phyloP scores from a whole-genome alignment of 2,329 filamentous ascomycete species.

The Rachicladosporium sp. region DNA sequence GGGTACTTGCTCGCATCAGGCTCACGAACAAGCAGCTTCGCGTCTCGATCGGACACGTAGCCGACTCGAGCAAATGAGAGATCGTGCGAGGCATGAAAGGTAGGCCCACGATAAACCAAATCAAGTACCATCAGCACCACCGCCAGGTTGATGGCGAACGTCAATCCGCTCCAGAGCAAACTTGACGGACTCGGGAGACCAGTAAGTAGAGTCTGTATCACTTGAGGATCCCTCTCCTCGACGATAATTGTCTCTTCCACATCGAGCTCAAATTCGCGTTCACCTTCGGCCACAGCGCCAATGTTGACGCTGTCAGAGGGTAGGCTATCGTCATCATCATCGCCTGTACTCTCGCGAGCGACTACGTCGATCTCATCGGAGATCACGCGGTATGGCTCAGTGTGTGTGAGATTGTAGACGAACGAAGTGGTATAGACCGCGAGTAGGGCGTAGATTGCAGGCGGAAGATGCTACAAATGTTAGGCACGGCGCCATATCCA shows the following conservation, averaged over 20 bases:
- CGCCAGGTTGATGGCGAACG: slow-evolving; percentile 52
- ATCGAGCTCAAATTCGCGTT: slow-evolving; percentile 40
- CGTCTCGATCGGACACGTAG: slow-evolving; percentile 69
- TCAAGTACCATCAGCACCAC: slow-evolving; percentile 62
- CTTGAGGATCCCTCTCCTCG: slow-evolving; percentile 43
- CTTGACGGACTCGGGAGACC: slow-evolving; percentile 67
- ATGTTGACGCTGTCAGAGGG: no score
- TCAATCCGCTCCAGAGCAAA: slow-evolving; percentile 45
- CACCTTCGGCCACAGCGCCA: slow-evolving; percentile 15
- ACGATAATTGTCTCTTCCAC: slow-evolving; percentile 52
- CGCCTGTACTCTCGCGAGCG: slow-evolving; percentile 27
- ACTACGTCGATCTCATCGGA: slow-evolving; percentile 25
- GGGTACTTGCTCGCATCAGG: slow-evolving; percentile 65
- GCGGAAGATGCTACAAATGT: slow-evolving; percentile 18
- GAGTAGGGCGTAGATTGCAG: slow-evolving; percentile 26
- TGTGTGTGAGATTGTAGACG: slow-evolving; percentile 19
- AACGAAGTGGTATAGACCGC: slow-evolving; percentile 34
- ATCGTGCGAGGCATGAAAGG: slow-evolving; percentile 58
- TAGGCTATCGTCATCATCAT: slow-evolving; percentile 13
- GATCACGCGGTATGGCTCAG: slow-evolving; percentile 21
- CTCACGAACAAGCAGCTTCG: slow-evolving; percentile 74
- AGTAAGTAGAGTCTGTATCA: slow-evolving; percentile 55
- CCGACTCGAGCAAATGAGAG: slow-evolving; percentile 79
- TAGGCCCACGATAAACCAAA: slow-evolving; percentile 60
- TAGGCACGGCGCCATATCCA: slow-evolving; percentile 6